Conservation (phyloP, 2,329 filamentous ascomycete genomes). For the Fusarium hostae region DNA sequence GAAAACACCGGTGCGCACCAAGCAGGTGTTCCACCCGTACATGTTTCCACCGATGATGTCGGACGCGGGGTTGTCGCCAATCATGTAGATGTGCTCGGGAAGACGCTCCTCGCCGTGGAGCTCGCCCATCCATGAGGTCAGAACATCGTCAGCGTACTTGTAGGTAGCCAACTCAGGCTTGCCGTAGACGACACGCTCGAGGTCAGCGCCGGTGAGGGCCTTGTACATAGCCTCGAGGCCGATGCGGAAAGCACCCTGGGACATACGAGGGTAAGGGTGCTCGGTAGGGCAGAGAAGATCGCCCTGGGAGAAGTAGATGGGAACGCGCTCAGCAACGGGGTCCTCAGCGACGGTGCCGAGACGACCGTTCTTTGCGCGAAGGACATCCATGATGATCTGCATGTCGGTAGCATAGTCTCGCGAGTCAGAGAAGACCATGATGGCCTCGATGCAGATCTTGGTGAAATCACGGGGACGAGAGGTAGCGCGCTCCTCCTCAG, state of each 20-base stretch:
- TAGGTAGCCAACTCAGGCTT: slow-evolving; percentile 84
- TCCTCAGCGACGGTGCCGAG: slow-evolving; percentile 71
- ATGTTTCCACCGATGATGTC: slow-evolving; percentile 72
- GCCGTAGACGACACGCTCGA: slow-evolving; percentile 54
- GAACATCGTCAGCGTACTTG: slow-evolving; percentile 69
- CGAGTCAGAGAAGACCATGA: slow-evolving; percentile 92
- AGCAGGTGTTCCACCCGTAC: slow-evolving; percentile 84
- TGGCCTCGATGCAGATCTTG: slow-evolving; percentile 83
- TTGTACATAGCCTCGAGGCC: slow-evolving; percentile 81
- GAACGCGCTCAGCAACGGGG: slow-evolving; percentile 64
- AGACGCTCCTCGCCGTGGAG: slow-evolving; percentile 77
- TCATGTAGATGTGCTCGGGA: slow-evolving; percentile 83
- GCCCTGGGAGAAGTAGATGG: slow-evolving; percentile 84
- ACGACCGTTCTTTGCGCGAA: slow-evolving; percentile 79
- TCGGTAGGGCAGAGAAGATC: slow-evolving; percentile 87
- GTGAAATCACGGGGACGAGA: slow-evolving; percentile 77
- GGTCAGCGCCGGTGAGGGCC: slow-evolving; percentile 65
- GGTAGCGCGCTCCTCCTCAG: slow-evolving; percentile 67
- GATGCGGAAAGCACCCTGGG: slow-evolving; percentile 87
- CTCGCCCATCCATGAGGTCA: slow-evolving; percentile 79
- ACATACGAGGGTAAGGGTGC: slow-evolving; percentile 83
- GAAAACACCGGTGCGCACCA: slow-evolving; percentile 82
- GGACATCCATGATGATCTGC: slow-evolving; percentile 81
- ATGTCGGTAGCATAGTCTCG: slow-evolving; percentile 90
- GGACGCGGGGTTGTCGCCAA: slow-evolving; percentile 78